These are phyloP conservation scores for Neospora caninum DNA, from an alignment of 169 alveolate genomes.

Conservation along the genomic window DNA sequence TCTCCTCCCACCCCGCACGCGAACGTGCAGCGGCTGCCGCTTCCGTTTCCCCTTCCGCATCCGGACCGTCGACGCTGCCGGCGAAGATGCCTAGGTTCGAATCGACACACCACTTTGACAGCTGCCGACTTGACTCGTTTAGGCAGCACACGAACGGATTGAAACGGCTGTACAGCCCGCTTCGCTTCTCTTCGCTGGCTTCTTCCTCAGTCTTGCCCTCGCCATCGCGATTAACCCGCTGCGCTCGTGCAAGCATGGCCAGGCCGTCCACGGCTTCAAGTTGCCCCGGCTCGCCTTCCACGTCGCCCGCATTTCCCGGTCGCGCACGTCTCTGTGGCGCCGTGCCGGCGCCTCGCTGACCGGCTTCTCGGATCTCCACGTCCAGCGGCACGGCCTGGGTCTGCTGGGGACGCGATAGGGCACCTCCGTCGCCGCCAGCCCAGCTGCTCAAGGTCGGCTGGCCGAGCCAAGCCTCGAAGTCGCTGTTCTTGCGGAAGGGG, in stretches of 20 bases:
- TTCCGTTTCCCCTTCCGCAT: too few species aligned
- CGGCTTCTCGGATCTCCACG: not conserved
- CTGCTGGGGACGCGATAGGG: not conserved
- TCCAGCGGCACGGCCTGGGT: not conserved
- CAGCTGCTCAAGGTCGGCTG: not conserved
- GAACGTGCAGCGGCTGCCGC: too few species aligned
- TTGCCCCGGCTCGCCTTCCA: not conserved
- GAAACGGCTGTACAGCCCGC: not conserved
- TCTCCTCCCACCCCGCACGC: too few species aligned
- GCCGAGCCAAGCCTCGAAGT: not conserved
- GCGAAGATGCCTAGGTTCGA: too few species aligned
- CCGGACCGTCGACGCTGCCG: too few species aligned
- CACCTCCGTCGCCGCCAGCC: not conserved
- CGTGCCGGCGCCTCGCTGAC: not conserved
- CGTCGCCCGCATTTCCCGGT: not conserved
- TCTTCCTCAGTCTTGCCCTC: not conserved
- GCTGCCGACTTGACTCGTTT: not conserved
- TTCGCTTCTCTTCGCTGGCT: not conserved
- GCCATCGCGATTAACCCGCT: not conserved
- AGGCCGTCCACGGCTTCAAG: not conserved
- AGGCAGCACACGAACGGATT: slow-evolving; percentile 36
- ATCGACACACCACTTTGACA: not conserved
- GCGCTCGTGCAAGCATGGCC: not conserved
- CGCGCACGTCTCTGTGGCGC: not conserved
- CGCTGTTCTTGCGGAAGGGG: not conserved